phyloP scores from a whole-genome alignment of 2,329 filamentous ascomycete genomes.

The Bipolaris zeicola region DNA sequence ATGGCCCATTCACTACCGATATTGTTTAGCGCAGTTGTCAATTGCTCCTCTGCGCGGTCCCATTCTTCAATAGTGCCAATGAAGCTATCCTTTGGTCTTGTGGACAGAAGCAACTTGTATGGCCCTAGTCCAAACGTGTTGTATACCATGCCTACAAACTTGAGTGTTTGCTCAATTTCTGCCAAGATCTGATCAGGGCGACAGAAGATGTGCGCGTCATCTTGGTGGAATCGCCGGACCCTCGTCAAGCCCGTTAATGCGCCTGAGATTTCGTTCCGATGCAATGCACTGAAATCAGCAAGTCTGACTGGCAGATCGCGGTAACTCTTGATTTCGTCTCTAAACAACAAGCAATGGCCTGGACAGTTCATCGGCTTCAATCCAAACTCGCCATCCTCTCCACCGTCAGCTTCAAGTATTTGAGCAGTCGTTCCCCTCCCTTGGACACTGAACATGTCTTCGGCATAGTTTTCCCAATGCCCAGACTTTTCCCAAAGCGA shows the following conservation, averaged over 20 bases:
- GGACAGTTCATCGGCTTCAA: slow-evolving; percentile 95
- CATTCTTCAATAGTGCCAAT: slow-evolving; percentile 77
- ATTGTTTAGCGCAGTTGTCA: slow-evolving; percentile 66
- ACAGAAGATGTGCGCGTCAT: slow-evolving; percentile 91
- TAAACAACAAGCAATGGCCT: slow-evolving; percentile 84
- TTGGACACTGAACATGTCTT: slow-evolving; percentile 88
- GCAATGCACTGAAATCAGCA: slow-evolving; percentile 86
- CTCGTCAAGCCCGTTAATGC: slow-evolving; percentile 81
- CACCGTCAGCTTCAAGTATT: slow-evolving; percentile 52
- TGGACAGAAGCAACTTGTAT: slow-evolving; percentile 79
- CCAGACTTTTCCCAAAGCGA: slow-evolving; percentile 84
- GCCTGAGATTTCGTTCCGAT: slow-evolving; percentile 84
- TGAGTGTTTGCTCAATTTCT: slow-evolving; percentile 75
- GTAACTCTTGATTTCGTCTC: slow-evolving; percentile 73
- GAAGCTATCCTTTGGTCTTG: slow-evolving; percentile 74
- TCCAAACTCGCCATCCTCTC: slow-evolving; percentile 74
- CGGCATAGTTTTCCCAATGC: slow-evolving; percentile 86
- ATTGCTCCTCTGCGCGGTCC: slow-evolving; percentile 69
- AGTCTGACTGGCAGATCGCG: slow-evolving; percentile 81
- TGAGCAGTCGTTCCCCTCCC: slow-evolving; percentile 57
- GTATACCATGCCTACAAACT: slow-evolving; percentile 76
- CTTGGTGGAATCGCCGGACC: slow-evolving; percentile 86
- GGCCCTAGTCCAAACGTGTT: slow-evolving; percentile 70
- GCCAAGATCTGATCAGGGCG: slow-evolving; percentile 73
- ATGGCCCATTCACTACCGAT: slow-evolving; percentile 72